phyloP scores from a whole-genome alignment of 1,284 basidiomycete species.

The Puccinia coronata region DNA sequence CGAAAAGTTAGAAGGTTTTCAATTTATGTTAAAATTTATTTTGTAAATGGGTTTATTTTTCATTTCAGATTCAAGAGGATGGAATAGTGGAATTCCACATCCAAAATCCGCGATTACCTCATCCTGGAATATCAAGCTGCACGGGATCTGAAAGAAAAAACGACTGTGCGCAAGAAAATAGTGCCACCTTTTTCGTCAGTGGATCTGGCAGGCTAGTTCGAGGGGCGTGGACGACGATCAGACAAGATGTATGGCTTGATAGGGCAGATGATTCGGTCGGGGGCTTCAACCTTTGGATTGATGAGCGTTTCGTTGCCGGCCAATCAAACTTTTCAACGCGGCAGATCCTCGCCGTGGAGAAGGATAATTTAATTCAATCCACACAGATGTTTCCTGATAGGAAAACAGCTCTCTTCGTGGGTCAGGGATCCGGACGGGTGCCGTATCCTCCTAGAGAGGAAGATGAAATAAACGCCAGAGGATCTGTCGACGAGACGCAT shows the following conservation, averaged over 20 bases:
- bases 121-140: not conserved
- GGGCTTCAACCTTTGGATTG: conserved; percentile 29
- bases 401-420: not conserved
- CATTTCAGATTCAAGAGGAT: conserved; percentile 1
- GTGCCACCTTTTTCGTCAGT: not conserved
- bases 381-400: not conserved
- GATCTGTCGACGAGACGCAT: not conserved
- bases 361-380: not conserved
- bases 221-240: conserved; percentile 9
- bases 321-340: not conserved
- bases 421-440: not conserved
- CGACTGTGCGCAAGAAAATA: no score
- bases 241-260: conserved; percentile 26
- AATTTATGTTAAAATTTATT: not conserved
- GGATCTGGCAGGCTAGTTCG: not conserved
- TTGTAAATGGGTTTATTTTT: no score
- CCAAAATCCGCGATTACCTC: not conserved
- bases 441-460: not conserved
- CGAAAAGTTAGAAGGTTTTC: not conserved
- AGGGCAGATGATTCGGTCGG: not conserved
- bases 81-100: conserved; percentile 6
- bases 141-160: not conserved
- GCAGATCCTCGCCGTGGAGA: no score
- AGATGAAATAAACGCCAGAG: not conserved
- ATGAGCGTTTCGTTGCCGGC: not conserved